phyloP scores from a whole-genome alignment of 495 filamentous ascomycete species.

The Halenospora varia region DNA sequence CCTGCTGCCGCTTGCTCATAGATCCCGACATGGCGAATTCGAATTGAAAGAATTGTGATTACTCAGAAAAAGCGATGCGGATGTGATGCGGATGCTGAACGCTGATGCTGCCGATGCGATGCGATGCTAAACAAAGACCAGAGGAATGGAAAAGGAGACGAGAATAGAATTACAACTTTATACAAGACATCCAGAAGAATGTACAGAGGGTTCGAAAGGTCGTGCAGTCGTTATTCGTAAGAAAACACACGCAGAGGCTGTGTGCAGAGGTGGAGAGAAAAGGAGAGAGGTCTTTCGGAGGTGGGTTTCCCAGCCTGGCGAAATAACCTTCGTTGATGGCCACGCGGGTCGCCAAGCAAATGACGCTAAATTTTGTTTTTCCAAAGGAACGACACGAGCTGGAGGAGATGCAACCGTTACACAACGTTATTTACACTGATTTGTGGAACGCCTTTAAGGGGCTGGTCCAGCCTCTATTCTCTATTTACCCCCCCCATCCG shows the following conservation, averaged over 20 bases:
- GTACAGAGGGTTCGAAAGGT: slow-evolving; percentile 13
- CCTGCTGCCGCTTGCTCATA: slow-evolving; percentile 89
- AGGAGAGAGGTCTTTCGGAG: background rate
- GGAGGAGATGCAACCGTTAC: no score
- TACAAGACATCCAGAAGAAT: slow-evolving; percentile 18
- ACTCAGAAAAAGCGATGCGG: background rate
- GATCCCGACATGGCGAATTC: slow-evolving; percentile 38
- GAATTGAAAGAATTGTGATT: background rate
- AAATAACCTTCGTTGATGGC: no score
- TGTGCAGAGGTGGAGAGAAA: slow-evolving; percentile 1
- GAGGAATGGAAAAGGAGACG: background rate
- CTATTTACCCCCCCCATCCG: no score
- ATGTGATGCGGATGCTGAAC: slow-evolving; percentile 1
- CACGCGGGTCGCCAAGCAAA: no score
- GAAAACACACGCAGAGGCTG: background rate
- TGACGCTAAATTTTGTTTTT: no score
- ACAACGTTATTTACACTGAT: no score
- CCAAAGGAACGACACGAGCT: no score
- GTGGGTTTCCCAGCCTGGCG: background rate
- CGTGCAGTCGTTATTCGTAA: slow-evolving; percentile 16
- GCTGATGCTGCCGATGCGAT: background rate
- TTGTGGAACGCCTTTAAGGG: no score
- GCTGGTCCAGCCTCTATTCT: no score
- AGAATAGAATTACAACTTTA: slow-evolving; percentile 8
- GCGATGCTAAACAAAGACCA: background rate